Conservation (phyloP, 192 early-diverging fungal genomes). For the Fimicolochytrium jonesii region DNA sequence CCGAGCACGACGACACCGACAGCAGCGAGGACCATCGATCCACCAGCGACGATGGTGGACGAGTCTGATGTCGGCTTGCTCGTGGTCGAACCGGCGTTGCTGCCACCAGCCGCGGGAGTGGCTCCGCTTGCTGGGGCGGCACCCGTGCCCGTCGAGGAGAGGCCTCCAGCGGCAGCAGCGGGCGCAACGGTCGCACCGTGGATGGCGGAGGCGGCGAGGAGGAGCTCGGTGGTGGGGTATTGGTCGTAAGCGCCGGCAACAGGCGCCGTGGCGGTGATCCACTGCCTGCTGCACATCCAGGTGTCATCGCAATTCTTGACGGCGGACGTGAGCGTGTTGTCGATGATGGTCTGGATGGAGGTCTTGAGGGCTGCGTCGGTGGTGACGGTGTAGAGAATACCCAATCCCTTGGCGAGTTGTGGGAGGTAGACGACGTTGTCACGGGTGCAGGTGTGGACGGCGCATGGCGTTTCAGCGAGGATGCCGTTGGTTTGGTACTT, state of each 20-base stretch:
- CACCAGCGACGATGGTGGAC: too few relatives aligned
- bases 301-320: conserved; percentile 20
- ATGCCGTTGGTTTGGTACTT: conserved; percentile 17
- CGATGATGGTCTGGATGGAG: conserved; percentile 16
- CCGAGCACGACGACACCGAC: too few relatives aligned
- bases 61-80: too few relatives aligned
- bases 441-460: neutral
- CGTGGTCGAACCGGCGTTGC: too few relatives aligned
- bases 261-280: conserved; percentile 5
- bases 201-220: conserved; percentile 13
- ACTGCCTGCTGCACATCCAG: conserved; percentile 22
- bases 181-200: conserved; percentile 22
- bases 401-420: conserved; percentile 16
- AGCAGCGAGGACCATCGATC: too few relatives aligned
- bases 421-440: conserved; percentile 7
- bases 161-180: too few relatives aligned
- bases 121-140: too few relatives aligned
- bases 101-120: too few relatives aligned
- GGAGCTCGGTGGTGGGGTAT: conserved; percentile 12
- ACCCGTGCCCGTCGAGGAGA: too few relatives aligned
- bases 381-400: conserved; percentile 4
- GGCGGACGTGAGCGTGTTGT: conserved; percentile 20
- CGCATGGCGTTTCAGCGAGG: conserved; percentile 16
- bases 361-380: conserved; percentile 21
- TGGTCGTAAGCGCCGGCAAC: conserved; percentile 13